phyloP scores from a whole-genome alignment of 2,329 filamentous ascomycete species.

The Fusarium odoratissimum region DNA sequence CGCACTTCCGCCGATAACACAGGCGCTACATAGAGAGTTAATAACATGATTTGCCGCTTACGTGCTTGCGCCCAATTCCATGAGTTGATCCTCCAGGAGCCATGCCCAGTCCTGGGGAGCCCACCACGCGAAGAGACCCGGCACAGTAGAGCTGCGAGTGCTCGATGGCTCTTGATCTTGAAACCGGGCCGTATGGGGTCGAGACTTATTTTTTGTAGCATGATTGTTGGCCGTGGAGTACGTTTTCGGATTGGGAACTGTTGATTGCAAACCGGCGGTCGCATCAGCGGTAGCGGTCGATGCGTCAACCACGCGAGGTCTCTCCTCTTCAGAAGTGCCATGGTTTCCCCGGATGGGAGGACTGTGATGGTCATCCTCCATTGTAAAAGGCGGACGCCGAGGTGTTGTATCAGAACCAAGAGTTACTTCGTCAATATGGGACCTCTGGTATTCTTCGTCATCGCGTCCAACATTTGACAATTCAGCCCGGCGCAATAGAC shows the following conservation, averaged over 20 bases:
- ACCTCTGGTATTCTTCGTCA: background rate
- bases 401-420: background rate
- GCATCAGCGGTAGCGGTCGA: background rate
- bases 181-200: rapidly evolving
- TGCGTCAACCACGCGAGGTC: background rate
- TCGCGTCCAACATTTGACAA: background rate
- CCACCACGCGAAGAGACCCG: background rate
- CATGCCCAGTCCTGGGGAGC: background rate
- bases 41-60: background rate
- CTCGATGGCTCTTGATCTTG: background rate
- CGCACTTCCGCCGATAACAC: background rate
- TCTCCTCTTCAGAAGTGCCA: rapidly evolving
- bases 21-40: background rate
- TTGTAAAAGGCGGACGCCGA: background rate
- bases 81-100: background rate
- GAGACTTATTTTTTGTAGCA: rapidly evolving
- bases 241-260: rapidly evolving
- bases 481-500: background rate
- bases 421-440: background rate
- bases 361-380: rapidly evolving
- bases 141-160: background rate
- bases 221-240: background rate
- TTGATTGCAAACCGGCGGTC: background rate
- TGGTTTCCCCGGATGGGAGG: rapidly evolving
- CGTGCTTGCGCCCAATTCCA: background rate